These are phyloP conservation scores for Pelargonium hybrid DNA, from an alignment of 441 rosid genomes.

Conservation along the genomic window DNA sequence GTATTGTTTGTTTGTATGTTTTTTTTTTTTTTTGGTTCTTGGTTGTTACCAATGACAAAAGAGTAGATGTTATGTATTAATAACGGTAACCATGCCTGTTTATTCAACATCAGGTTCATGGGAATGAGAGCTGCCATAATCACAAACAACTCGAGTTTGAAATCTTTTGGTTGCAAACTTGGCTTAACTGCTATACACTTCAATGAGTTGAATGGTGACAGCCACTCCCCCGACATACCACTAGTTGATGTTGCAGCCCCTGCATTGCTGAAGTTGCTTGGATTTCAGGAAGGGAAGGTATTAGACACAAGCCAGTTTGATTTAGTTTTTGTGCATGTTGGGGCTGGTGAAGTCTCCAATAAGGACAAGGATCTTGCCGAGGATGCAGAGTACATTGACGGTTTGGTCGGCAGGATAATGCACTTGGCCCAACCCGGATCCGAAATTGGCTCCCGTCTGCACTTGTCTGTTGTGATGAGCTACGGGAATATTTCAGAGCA, in stretches of 20 bases:
- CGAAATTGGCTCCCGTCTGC: conserved; percentile 49
- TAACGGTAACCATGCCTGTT: conserved; percentile 9
- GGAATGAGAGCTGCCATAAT: conserved; percentile 68
- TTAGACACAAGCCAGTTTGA: conserved; percentile 44
- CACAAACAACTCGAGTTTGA: conserved; percentile 35
- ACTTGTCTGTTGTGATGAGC: conserved; percentile 65
- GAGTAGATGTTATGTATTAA: not conserved
- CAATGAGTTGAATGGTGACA: too few species aligned
- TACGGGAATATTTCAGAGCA: conserved; percentile 42
- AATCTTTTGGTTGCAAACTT: conserved; percentile 42
- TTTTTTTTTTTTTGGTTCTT: not conserved
- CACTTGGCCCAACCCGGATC: conserved; percentile 43
- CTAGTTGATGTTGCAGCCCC: not conserved
- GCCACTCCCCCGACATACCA: not conserved
- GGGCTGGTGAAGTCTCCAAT: conserved; percentile 28
- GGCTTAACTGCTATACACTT: conserved; percentile 29
- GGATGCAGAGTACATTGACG: conserved; percentile 32
- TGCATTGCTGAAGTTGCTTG: conserved; percentile 48
- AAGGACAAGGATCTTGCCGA: conserved; percentile 15
- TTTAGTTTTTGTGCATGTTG: conserved; percentile 54
- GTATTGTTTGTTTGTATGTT: conserved; percentile 24
- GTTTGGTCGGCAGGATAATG: conserved; percentile 44
- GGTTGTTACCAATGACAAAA: not conserved
- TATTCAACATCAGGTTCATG: conserved; percentile 46
- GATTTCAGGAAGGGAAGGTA: conserved; percentile 51